A percentile compares a stretch with the other conserved stretches of the same genome.
Conservation (phyloP, 2,329 filamentous ascomycete species). For the Trichoderma oligosporum region DNA sequence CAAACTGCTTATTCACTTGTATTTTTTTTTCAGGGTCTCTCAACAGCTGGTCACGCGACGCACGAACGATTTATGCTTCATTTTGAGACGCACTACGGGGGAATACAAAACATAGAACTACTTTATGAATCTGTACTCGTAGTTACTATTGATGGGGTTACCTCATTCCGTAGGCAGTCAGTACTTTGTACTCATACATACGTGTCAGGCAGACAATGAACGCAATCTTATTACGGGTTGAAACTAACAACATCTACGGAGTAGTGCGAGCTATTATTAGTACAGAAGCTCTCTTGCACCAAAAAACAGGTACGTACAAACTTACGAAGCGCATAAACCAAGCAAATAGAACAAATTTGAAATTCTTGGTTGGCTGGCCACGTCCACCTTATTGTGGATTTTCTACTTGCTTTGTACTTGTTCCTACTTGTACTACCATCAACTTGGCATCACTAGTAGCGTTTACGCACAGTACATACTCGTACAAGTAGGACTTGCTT, state of each 20-base stretch:
- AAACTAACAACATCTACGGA: background rate
- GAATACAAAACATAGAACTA: background rate
- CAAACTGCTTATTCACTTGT: no score
- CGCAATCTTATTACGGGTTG: no score
- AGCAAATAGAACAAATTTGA: background rate
- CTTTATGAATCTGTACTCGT: no score
- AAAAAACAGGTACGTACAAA: background rate
- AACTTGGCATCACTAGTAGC: background rate
- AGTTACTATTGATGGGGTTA: no score
- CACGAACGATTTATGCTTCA: background rate
- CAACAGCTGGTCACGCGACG: background rate
- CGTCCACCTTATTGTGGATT: no score
- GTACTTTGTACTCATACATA: no score
- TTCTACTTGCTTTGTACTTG: no score
- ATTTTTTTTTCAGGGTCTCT: background rate
- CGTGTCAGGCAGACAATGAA: background rate
- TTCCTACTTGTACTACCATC: background rate
- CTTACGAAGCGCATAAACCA: background rate
- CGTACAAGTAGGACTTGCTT: no score
- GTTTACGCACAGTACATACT: background rate
- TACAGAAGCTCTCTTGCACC: background rate
- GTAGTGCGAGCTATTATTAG: conserved; percentile 16
- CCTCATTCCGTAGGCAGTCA: no score
- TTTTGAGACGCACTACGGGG: no score
- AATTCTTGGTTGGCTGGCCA: background rate